A percentile compares a stretch with the other conserved stretches of the same genome.
phyloP scores from a whole-genome alignment of 768 basidiomycete genomes.

The Termitomyces bulborhizus region DNA sequence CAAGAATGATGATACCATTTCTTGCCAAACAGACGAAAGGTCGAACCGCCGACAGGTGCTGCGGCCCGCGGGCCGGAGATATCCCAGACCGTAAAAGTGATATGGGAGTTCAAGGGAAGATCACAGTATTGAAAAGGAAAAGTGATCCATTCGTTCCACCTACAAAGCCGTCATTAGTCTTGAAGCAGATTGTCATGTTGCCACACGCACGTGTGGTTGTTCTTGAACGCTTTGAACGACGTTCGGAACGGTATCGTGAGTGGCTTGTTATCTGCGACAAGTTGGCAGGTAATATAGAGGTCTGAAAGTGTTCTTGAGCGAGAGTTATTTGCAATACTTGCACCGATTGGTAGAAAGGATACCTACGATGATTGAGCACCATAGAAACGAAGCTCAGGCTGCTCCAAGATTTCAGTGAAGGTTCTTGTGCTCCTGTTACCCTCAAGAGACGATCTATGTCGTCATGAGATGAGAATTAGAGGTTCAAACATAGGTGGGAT shows the following conservation, averaged over 20 bases:
- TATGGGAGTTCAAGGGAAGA: slow-evolving; percentile 81
- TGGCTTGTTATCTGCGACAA: slow-evolving; percentile 90
- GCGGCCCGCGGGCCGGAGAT: slow-evolving; percentile 78
- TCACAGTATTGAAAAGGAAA: slow-evolving; percentile 92
- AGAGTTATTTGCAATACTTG: slow-evolving; percentile 21
- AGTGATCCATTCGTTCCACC: slow-evolving; percentile 94
- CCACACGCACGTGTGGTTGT: slow-evolving; percentile 59
- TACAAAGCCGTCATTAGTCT: slow-evolving; percentile 1
- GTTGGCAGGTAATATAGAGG: slow-evolving; percentile 88
- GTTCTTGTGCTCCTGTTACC: slow-evolving; percentile 67
- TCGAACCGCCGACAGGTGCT: slow-evolving; percentile 85
- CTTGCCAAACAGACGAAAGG: slow-evolving; percentile 86
- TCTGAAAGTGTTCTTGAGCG: slow-evolving; percentile 75
- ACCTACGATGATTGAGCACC: slow-evolving; percentile 77
- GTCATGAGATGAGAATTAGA: neutral
- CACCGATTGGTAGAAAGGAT: slow-evolving; percentile 5
- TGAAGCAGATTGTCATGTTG: neutral
- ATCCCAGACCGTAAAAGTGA: slow-evolving; percentile 96
- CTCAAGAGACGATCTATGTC: slow-evolving; percentile 72
- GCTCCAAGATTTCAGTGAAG: slow-evolving; percentile 76
- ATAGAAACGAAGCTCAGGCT: slow-evolving; percentile 77
- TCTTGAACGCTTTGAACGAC: slow-evolving; percentile 89
- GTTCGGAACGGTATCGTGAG: slow-evolving; percentile 90
- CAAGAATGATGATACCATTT: slow-evolving; percentile 57
- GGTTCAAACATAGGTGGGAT: neutral